These are phyloP conservation scores for Trichoderma endophyticum DNA, from an alignment of 2,329 filamentous ascomycete species.

Conservation along the genomic window DNA sequence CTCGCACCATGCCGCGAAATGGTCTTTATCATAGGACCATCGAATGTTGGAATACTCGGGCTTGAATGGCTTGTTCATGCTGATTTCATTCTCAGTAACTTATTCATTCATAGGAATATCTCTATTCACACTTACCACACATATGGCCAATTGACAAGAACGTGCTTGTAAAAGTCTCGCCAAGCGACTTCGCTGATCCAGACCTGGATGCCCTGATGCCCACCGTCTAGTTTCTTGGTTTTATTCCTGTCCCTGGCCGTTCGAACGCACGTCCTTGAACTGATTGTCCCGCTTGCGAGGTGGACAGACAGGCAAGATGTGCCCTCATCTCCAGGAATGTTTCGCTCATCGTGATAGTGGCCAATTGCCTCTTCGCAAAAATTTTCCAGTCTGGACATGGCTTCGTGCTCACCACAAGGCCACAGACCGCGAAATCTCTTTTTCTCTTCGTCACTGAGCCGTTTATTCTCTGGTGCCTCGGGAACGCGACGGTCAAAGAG, in stretches of 20 bases:
- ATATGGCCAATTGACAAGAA: conserved; percentile 82
- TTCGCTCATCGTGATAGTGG: conserved; percentile 62
- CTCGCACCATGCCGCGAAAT: conserved; percentile 71
- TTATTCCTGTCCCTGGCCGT: conserved; percentile 61
- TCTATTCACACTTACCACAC: conserved; percentile 53
- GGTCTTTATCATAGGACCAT: conserved; percentile 71
- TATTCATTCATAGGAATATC: not conserved
- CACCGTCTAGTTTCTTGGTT: conserved; percentile 63
- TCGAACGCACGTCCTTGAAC: conserved; percentile 63
- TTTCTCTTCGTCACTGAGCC: conserved; percentile 56
- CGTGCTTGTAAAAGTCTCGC: conserved; percentile 86
- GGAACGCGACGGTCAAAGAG: conserved; percentile 64
- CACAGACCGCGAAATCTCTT: conserved; percentile 58
- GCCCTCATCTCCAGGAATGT: conserved; percentile 58
- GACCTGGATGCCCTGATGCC: conserved; percentile 60
- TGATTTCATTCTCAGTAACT: conserved; percentile 18
- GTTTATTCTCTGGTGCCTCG: conserved; percentile 60
- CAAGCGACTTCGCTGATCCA: conserved; percentile 86
- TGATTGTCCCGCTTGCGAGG: conserved; percentile 64
- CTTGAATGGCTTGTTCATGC: conserved; percentile 66
- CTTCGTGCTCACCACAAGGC: conserved; percentile 75
- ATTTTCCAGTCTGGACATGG: conserved; percentile 57
- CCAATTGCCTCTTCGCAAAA: conserved; percentile 65
- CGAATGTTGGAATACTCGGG: conserved; percentile 77
- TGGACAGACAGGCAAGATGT: conserved; percentile 73